Conservation (phyloP, 2,329 filamentous ascomycete species). For the Fusarium luffae region DNA sequence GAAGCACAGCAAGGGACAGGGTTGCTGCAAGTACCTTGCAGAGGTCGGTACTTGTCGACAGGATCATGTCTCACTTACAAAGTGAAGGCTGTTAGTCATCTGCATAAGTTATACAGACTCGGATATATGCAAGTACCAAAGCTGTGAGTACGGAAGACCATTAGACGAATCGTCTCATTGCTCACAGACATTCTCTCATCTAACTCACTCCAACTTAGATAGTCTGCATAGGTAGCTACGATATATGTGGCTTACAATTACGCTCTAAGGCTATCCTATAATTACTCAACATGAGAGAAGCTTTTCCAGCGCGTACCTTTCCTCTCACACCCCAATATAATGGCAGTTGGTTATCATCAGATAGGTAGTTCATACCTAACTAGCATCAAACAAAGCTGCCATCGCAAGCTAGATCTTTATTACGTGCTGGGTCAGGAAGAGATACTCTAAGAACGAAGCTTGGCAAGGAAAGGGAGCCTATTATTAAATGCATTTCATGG, state of each 20-base stretch:
- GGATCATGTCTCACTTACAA: background rate
- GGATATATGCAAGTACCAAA: background rate
- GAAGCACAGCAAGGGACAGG: background rate
- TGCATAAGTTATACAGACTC: background rate
- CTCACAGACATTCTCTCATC: background rate
- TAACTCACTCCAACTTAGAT: background rate
- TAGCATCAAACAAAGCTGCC: slow-evolving; percentile 4
- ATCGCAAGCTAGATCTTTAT: slow-evolving; percentile 2
- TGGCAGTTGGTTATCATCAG: background rate
- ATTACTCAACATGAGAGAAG: background rate
- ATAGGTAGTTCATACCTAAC: background rate
- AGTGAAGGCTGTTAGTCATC: background rate
- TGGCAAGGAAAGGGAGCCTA: slow-evolving; percentile 6
- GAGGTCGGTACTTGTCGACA: background rate
- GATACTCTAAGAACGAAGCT: slow-evolving; percentile 2
- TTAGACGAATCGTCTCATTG: background rate
- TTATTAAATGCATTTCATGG: background rate
- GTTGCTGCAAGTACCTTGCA: background rate
- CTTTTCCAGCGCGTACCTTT: background rate
- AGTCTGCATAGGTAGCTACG: background rate
- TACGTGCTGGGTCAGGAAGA: background rate
- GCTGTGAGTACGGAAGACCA: background rate
- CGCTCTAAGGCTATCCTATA: background rate
- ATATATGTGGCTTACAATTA: background rate
- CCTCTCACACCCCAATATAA: slow-evolving; percentile 3